Evolutionary conservation across 1,139 yeast genomes (phyloP).

Genomic region (Pichia sp.): DNA sequence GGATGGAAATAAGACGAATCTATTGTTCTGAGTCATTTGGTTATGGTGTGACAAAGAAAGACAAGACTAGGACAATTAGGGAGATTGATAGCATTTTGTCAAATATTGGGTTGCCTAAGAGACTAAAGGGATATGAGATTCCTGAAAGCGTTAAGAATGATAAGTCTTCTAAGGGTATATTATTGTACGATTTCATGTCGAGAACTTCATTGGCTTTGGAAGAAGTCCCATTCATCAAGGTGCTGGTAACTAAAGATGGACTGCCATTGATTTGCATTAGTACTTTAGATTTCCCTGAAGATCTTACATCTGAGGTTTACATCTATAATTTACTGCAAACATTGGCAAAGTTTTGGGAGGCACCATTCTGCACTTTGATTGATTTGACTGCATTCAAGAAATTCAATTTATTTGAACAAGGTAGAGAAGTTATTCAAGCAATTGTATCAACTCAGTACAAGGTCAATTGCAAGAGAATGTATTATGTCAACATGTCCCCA

Average conservation of each 20-base stretch:
- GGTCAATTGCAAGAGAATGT: conserved; percentile 52
- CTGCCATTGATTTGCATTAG: conserved; percentile 63
- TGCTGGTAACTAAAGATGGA: conserved; percentile 68
- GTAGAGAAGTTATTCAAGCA: conserved; percentile 36
- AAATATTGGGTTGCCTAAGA: conserved; percentile 41
- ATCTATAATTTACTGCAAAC: conserved; percentile 64
- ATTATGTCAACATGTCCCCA: conserved; percentile 56
- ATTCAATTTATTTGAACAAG: conserved; percentile 23
- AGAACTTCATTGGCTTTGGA: conserved; percentile 58
- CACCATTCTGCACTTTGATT: conserved; percentile 56
- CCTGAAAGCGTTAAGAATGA: conserved; percentile 48
- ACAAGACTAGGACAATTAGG: conserved; percentile 23
- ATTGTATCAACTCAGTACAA: conserved; percentile 47
- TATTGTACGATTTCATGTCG: conserved; percentile 70
- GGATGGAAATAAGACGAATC: conserved; percentile 46
- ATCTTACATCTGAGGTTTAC: conserved; percentile 52
- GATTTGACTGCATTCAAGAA: conserved; percentile 65
- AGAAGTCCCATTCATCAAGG: conserved; percentile 49
- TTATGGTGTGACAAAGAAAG: conserved; percentile 28
- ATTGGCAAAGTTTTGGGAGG: conserved; percentile 71
- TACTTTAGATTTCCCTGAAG: conserved; percentile 38
- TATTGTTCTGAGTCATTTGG: conserved; percentile 20
- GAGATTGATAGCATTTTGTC: conserved; percentile 34
- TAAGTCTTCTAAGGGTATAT: conserved; percentile 44
- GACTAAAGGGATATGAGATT: conserved; percentile 49